Evolutionary conservation across 164 flowering plant species (phyloP), one percentile per base, ranked within the genome.

Genomic region (Cinnamomum chago): DNA sequence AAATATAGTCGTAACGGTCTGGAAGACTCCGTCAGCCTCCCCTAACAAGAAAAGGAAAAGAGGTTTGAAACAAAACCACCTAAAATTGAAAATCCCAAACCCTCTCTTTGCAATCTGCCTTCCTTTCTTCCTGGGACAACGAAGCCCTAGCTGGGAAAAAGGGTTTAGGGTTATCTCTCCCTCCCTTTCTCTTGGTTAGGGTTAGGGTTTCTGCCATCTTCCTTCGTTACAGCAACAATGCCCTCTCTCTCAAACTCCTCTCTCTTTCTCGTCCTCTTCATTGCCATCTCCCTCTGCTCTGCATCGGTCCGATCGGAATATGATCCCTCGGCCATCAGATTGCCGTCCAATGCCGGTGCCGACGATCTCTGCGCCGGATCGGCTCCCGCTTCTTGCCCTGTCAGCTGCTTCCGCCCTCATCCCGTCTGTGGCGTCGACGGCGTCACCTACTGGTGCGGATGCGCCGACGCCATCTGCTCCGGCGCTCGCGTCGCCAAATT

Each of bases 361-460:
- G 76, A 70, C 25, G 35, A 27, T 6, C 72, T 73, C 67, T 81
- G 88, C 78, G 23, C 70, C 10, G 58, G 76, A 58, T 11, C 75
- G 15, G 68, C 58, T 23, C 85, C 86, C 22, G 33, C 58, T 1
- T 76, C 81, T 9, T 88, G 90, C 75, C 90, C 93, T 7, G 82
- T 88, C 50, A 84, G 74, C 7, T 90, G 94, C 79, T 88, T 90
- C 72, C 83, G 92, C 3, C 28, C 92, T 25, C 88, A 87, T 65
- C 92, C 94, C 22, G 92, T 90, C 5, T 90, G 94, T 75, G 94
- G 90, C 68, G 85, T 35, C 20, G 81, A 90, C 71, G 94, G 92
- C 25, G 86, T 87, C 62, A 90, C 94, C 20, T 90, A 90, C 78
- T 88, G 92, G 89, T 90, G 92, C 77, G 94, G 94, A 15, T 86